A percentile compares a stretch with the other conserved stretches of the same genome.
These are phyloP conservation scores for Asterella californica DNA, from an alignment of 225 moss, liverwort and hornwort species.

Conservation along the genomic window DNA sequence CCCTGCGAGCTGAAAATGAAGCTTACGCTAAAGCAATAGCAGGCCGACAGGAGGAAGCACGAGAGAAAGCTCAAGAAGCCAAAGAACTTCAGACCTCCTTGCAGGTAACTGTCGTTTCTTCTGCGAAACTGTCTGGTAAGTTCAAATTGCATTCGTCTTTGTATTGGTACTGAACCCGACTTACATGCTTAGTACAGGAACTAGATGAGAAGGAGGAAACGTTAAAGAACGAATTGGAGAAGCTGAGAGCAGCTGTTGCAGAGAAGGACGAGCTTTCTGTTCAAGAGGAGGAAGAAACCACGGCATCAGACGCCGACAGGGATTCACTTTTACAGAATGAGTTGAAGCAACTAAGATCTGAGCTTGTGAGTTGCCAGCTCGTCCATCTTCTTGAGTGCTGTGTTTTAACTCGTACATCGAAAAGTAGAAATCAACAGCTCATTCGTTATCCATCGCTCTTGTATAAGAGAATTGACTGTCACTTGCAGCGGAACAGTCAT, in stretches of 20 bases:
- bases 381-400: background rate
- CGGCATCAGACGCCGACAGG: slow-evolving; percentile 29
- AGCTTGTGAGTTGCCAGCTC: slow-evolving; percentile 23
- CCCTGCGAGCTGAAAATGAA: slow-evolving; percentile 66
- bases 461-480: background rate
- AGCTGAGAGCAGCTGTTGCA: slow-evolving; percentile 50
- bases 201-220: slow-evolving; percentile 52
- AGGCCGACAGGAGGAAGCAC: slow-evolving; percentile 65
- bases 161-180: background rate
- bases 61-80: slow-evolving; percentile 66
- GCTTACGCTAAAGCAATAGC: slow-evolving; percentile 67
- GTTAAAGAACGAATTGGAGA: slow-evolving; percentile 52
- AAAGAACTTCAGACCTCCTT: slow-evolving; percentile 47
- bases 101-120: slow-evolving; percentile 39
- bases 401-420: background rate
- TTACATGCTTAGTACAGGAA: slow-evolving; percentile 31
- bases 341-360: slow-evolving; percentile 22
- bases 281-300: slow-evolving; percentile 40
- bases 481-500: background rate
- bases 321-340: slow-evolving; percentile 16
- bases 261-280: slow-evolving; percentile 42
- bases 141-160: background rate
- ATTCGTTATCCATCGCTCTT: background rate
- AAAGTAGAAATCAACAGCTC: background rate
- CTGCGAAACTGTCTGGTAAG: background rate